phyloP scores from a whole-genome alignment of 768 basidiomycete genomes.

The Pisolithus tinctorius region DNA sequence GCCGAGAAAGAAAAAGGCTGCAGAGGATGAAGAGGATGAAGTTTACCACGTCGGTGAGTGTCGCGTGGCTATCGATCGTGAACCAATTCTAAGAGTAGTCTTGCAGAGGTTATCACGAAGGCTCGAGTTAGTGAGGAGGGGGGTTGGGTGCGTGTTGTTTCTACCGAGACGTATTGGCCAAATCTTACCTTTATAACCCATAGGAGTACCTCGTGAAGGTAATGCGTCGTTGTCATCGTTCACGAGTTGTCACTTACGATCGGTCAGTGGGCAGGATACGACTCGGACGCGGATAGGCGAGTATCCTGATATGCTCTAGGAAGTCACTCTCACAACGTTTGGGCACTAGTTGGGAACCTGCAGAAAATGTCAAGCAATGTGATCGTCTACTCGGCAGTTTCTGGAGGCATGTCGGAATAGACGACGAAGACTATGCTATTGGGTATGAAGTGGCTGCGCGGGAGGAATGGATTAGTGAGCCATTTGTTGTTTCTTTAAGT shows the following conservation, averaged over 20 bases:
- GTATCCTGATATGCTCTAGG: constrained; percentile 1
- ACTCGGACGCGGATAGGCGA: constrained; percentile 50
- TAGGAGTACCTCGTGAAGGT: constrained; percentile 72
- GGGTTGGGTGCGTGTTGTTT: constrained; percentile 42
- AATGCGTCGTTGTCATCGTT: not conserved
- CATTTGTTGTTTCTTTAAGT: not conserved
- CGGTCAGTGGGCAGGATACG: constrained; percentile 63
- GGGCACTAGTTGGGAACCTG: constrained; percentile 59
- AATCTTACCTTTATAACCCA: not conserved
- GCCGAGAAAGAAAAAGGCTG: constrained; percentile 21
- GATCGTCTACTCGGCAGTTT: constrained; percentile 55
- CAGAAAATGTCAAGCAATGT: constrained; percentile 50
- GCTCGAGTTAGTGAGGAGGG: constrained; percentile 46
- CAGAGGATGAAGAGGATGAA: constrained; percentile 26
- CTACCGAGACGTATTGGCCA: not conserved
- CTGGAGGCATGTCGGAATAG: constrained; percentile 53
- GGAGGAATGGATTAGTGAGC: constrained; percentile 52
- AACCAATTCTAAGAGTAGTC: not conserved
- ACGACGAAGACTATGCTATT: constrained; percentile 46
- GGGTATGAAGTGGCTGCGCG: constrained; percentile 41
- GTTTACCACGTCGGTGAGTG: constrained; percentile 44
- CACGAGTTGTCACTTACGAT: constrained; percentile 1
- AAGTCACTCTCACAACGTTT: not conserved
- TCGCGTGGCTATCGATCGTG: not conserved
- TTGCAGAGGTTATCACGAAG: constrained; percentile 52